Evolutionary conservation across 1,284 basidiomycete genomes (phyloP), one percentile per base, ranked within the genome.

Genomic region (Cutaneotrichosporon sp.): DNA sequence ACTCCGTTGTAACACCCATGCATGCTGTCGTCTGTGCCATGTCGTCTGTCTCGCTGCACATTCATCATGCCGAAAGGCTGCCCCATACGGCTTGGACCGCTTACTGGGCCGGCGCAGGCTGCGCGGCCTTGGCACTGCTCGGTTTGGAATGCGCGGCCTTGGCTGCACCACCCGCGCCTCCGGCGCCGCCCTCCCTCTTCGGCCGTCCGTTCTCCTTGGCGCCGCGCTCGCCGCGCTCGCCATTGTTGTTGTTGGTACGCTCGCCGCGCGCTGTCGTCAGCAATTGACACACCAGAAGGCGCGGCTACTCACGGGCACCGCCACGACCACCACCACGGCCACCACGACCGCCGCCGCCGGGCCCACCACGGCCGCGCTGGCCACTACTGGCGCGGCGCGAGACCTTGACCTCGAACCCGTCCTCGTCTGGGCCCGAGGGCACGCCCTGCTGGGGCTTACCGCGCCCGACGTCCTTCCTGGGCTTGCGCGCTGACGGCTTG

Each of bases 351-450:
- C 51, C 48, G 12, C 48, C 36, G n/a, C 52, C 35, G 3, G 44
- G 46, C 7, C 58, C 51, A n/a, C 54, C 44, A 5, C 58, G 44
- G 12, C 59, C 59, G 18, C 54, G 58, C 36, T 49, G 41, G 12
- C 45, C 38, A 10, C 26, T 30, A 8, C 23, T 43, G 40, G 49
- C 33, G 34, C 56, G 51, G 36, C 56, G 52, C 52, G 58, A 51
- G 10, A 58, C 60, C 41, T 66, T 66, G 42, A 63, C 52, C 53
- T 67, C 66, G 59, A 73, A 71, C 21, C 70, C 70, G 58, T 73
- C 69, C 33, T 62, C 65, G 51, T 70, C 70, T 30, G 26, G 26
- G 26, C 26, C 26, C 3, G 46, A 33, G 5, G 23, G 36, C 34
- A 10, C 26, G 26, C 26, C 26, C 26, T 30, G 26, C 26, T 30